phyloP scores from a whole-genome alignment of 176 grass and related monocot species.

The Carex littledalei region DNA sequence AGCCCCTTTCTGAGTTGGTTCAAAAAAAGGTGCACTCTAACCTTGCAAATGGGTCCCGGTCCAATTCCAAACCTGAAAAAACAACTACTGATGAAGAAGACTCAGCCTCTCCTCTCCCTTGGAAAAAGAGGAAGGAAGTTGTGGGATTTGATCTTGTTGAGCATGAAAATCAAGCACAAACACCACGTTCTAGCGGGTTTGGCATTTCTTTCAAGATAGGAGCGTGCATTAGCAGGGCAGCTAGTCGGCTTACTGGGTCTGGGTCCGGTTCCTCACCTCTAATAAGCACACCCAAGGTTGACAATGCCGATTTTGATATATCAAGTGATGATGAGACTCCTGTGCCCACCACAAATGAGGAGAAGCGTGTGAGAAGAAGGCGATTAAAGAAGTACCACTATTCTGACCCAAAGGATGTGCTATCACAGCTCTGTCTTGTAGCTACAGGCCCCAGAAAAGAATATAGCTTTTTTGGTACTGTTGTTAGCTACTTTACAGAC shows the following conservation, averaged over 20 bases:
- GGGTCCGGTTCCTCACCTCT: slow-evolving; percentile 41
- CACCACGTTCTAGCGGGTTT: slow-evolving; percentile 30
- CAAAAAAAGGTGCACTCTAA: slow-evolving; percentile 34
- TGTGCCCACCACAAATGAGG: slow-evolving; percentile 13
- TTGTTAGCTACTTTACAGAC: slow-evolving; percentile 71
- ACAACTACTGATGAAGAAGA: slow-evolving; percentile 24
- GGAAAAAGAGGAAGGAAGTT: slow-evolving; percentile 23
- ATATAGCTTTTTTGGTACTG: slow-evolving; percentile 30
- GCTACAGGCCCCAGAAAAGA: slow-evolving; percentile 53
- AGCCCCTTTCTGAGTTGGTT: slow-evolving; percentile 30
- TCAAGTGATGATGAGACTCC: slow-evolving; percentile 53
- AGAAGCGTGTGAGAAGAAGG: slow-evolving; percentile 53
- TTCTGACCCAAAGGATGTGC: slow-evolving; percentile 55
- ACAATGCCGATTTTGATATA: slow-evolving; percentile 76
- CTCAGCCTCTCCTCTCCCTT: slow-evolving; percentile 16
- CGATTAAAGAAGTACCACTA: slow-evolving; percentile 47
- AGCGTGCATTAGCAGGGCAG: slow-evolving; percentile 86
- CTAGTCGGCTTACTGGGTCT: slow-evolving; percentile 78
- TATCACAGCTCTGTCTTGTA: slow-evolving; percentile 51
- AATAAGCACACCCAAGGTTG: slow-evolving; percentile 51
- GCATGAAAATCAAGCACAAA: slow-evolving; percentile 37
- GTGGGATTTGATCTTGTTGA: slow-evolving; percentile 48
- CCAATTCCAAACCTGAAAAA: background rate
- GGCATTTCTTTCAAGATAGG: slow-evolving; percentile 92
- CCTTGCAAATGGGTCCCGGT: slow-evolving; percentile 33